Percentiles rank a stretch among this genome's conserved stretches.
Conservation (phyloP, 805 yeast genomes). For the Candida khao-thaluensis region DNA sequence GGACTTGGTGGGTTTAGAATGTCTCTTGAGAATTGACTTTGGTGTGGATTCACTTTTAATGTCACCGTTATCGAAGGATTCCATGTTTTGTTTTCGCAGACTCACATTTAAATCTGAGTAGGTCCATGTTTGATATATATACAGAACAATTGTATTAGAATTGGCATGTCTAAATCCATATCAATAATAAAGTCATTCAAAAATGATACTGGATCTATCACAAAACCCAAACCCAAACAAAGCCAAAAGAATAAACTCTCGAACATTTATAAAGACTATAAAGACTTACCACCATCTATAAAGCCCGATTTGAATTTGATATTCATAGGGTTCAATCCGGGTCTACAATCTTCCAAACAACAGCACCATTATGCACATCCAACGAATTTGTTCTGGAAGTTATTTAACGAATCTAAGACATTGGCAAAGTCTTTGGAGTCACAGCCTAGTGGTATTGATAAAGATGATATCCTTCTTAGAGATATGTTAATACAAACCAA, state of each 20-base stretch:
- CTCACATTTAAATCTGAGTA: no score
- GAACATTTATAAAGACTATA: slow-evolving; percentile 1
- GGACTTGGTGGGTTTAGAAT: slow-evolving; percentile 5
- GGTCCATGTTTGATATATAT: no score
- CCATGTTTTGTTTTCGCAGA: slow-evolving; percentile 2
- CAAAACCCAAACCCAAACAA: neutral
- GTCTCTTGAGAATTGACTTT: slow-evolving; percentile 14
- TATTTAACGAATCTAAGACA: slow-evolving; percentile 53
- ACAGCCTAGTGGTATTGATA: neutral
- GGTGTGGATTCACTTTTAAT: slow-evolving; percentile 18
- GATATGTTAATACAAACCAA: slow-evolving; percentile 18
- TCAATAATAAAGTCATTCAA: slow-evolving; percentile 7
- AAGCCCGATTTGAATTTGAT: slow-evolving; percentile 34
- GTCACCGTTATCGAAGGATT: slow-evolving; percentile 7
- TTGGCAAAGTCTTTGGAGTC: slow-evolving; percentile 24
- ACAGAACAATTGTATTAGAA: neutral
- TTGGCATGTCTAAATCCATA: slow-evolving; percentile 5
- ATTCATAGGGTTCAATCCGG: slow-evolving; percentile 75
- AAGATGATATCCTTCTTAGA: slow-evolving; percentile 14
- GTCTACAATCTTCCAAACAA: slow-evolving; percentile 53
- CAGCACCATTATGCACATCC: slow-evolving; percentile 77
- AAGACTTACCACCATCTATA: slow-evolving; percentile 28
- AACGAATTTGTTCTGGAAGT: slow-evolving; percentile 66
- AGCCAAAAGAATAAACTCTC: neutral
- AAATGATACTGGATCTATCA: neutral